Evolutionary conservation across 768 basidiomycete genomes (phyloP).

Genomic region (Boletus tylopilopsis): DNA sequence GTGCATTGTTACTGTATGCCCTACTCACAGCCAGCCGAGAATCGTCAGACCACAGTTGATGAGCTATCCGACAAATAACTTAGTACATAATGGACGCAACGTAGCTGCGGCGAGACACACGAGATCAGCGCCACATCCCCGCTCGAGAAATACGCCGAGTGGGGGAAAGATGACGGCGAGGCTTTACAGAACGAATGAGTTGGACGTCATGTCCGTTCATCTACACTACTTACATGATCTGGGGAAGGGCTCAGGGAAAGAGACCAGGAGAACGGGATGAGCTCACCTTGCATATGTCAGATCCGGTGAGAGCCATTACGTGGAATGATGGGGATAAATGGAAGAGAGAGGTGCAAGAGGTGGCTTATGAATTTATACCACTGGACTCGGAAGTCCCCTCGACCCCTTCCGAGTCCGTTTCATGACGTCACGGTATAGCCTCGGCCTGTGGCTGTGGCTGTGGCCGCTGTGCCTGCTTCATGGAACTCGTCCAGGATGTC

Average conservation of each 20-base stretch:
- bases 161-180: constrained; percentile 76
- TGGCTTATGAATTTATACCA: constrained; percentile 14
- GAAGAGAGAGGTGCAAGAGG: neutral
- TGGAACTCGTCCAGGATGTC: constrained; percentile 22
- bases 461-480: constrained; percentile 1
- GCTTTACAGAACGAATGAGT: constrained; percentile 32
- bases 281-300: constrained; percentile 77
- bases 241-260: neutral
- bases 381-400: no score
- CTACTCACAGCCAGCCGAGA: constrained; percentile 71
- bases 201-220: neutral
- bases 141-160: constrained; percentile 83
- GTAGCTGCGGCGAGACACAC: constrained; percentile 40
- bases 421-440: constrained; percentile 27
- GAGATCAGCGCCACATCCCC: constrained; percentile 77
- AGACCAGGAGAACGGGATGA: neutral
- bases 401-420: neutral
- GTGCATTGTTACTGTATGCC: neutral
- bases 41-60: constrained; percentile 83
- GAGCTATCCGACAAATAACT: constrained; percentile 25
- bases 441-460: constrained; percentile 16
- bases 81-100: neutral
- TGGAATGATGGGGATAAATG: constrained; percentile 3
- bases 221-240: constrained; percentile 44
- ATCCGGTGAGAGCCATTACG: constrained; percentile 65